Base-by-base conservation (phyloP, 1,139 yeast genomes). In the Pichia kudriavzevii region DNA sequence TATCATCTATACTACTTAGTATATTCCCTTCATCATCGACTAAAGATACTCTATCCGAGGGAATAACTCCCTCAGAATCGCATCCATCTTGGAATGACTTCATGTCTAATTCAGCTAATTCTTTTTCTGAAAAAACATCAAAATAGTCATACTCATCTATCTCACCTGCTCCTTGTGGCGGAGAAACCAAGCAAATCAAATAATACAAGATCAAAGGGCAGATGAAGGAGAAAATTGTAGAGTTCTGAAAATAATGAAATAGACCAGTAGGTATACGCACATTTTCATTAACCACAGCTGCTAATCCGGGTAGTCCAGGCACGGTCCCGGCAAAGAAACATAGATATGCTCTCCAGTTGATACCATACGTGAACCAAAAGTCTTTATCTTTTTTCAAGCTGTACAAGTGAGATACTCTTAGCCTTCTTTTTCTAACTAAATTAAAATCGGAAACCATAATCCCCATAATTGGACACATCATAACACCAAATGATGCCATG, bases 351-450 rank as follows among this genome's bases (percentile, higher is more conserved):
- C n/a, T n/a, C n/a, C n/a, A n/a, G n/a, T n/a, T n/a, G n/a, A n/a
- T n/a, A n/a, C n/a, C n/a, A n/a, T n/a, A n/a, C n/a, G n/a, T n/a
- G n/a, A n/a, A 64, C 53, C 56, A 52, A 38, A 58, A 60, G 17
- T 50, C 48, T 4, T 44, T 37, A 23, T 42, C 39, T 7, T 35
- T 30, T 2, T 36, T 41, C 19, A 30, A 22, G 5, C 28, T 23
- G 15, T 15, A 59, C 64, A 15, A 63, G 54, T 28, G 64, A 59
- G 15, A 60, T 53, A 40, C 62, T 60, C 39, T 48, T 49, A 42
- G 47, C 33, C 32, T 54, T 24, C 54, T 47, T 13, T 49, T 48
- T 39, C 64, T 47, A 8, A 60, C 46, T 15, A 60, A 37, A 28
- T 47, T 50, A 35, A 54, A 61, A 38, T 61, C 65, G 4, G 60